phyloP scores from a whole-genome alignment of 306 rosid genomes.

The Prosopis cineraria region DNA sequence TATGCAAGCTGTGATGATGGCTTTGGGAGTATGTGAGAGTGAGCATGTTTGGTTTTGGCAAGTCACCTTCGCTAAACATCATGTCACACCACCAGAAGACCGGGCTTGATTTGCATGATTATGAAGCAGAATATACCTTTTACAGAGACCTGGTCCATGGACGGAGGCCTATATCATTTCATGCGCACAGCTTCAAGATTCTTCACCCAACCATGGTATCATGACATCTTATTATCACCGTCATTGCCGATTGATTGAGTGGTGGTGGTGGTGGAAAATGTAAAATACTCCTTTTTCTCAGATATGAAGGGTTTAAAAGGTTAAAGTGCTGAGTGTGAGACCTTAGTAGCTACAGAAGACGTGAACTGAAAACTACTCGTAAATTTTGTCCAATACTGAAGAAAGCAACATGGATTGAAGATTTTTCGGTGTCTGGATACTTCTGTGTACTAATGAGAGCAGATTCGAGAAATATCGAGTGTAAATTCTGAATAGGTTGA shows the following conservation, averaged over 20 bases:
- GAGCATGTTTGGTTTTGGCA: slow-evolving; percentile 63
- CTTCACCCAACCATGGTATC: slow-evolving; percentile 77
- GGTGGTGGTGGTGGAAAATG: slow-evolving; percentile 28
- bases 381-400: no score
- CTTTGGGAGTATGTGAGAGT: slow-evolving; percentile 71
- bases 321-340: no score
- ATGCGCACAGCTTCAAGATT: slow-evolving; percentile 60
- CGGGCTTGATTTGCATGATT: slow-evolving; percentile 82
- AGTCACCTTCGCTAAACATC: slow-evolving; percentile 59
- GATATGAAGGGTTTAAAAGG: no score
- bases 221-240: slow-evolving; percentile 38
- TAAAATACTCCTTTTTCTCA: neutral
- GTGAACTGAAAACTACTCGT: no score
- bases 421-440: no score
- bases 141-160: slow-evolving; percentile 68
- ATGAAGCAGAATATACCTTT: slow-evolving; percentile 84
- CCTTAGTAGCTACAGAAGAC: no score
- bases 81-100: slow-evolving; percentile 63
- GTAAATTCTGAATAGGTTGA: no score
- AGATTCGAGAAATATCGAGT: no score
- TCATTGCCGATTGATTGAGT: neutral
- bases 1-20: slow-evolving; percentile 70
- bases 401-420: no score
- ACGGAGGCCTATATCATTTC: slow-evolving; percentile 62
- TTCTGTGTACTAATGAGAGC: no score